Percentiles rank a stretch among this genome's conserved stretches.
phyloP scores from a whole-genome alignment of 139 green algal species.

The Nannochloris sp. region DNA sequence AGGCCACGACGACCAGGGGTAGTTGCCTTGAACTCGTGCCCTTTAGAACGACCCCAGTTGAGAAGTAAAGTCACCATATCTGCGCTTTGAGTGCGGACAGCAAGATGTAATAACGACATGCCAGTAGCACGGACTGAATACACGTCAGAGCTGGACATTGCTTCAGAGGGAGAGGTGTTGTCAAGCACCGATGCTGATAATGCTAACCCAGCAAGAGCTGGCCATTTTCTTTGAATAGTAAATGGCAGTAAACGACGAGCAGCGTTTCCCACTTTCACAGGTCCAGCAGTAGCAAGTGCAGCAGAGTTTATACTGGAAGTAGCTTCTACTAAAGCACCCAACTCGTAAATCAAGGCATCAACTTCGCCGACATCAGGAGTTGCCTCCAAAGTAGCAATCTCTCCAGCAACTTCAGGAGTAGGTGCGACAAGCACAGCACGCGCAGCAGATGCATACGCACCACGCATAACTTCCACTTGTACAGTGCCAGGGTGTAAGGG shows the following conservation, averaged over 20 bases:
- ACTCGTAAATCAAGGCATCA: constrained; percentile 16
- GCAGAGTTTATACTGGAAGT: neutral
- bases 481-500: constrained; percentile 8
- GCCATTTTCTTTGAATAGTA: constrained; percentile 17
- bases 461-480: constrained; percentile 35
- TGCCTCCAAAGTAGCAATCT: constrained; percentile 1
- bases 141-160: constrained; percentile 12
- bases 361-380: neutral
- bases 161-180: neutral
- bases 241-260: constrained; percentile 18
- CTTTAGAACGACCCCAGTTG: constrained; percentile 10
- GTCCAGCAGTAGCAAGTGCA: neutral
- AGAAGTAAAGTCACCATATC: constrained; percentile 22
- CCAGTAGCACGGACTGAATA: constrained; percentile 5
- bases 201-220: constrained; percentile 8
- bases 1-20: constrained; percentile 22
- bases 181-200: constrained; percentile 10
- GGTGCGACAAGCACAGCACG: constrained; percentile 15
- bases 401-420: constrained; percentile 4
- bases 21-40: constrained; percentile 10
- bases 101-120: constrained; percentile 34
- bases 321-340: constrained; percentile 6
- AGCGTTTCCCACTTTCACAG: neutral
- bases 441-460: constrained; percentile 21
- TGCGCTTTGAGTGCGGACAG: constrained; percentile 25